Conservation (phyloP, 1,139 yeast species). For the Pichia sp. region DNA sequence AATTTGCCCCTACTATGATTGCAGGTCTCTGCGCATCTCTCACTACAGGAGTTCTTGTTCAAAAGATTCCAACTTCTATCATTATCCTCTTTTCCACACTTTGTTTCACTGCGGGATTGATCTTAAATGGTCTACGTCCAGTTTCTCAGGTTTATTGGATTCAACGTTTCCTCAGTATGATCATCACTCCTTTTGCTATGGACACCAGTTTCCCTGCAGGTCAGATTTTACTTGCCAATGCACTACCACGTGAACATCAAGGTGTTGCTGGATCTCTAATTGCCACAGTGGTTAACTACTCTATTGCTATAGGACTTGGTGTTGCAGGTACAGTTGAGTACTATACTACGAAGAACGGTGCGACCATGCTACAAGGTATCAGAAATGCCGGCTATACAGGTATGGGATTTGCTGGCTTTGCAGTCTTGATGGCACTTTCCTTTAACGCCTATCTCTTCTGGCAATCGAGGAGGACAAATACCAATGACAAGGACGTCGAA, state of each 20-base stretch:
- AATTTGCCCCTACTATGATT: conserved; percentile 34
- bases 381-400: conserved; percentile 43
- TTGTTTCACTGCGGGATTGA: conserved; percentile 35
- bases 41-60: conserved; percentile 34
- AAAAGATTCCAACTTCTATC: conserved; percentile 33
- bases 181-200: conserved; percentile 53
- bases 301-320: conserved; percentile 58
- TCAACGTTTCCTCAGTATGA: conserved; percentile 40
- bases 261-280: conserved; percentile 63
- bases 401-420: conserved; percentile 34
- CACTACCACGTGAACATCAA: conserved; percentile 48
- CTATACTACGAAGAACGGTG: conserved; percentile 32
- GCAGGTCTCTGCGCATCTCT: conserved; percentile 43
- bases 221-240: conserved; percentile 41
- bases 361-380: conserved; percentile 31
- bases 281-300: conserved; percentile 54
- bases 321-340: conserved; percentile 56
- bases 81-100: conserved; percentile 41
- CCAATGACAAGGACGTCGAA: no score
- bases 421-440: conserved; percentile 26
- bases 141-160: conserved; percentile 46
- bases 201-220: conserved; percentile 63
- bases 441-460: conserved; percentile 3
- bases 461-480: neutral
- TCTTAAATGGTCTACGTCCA: conserved; percentile 40